These are phyloP conservation scores for Kwoniella shandongensis DNA, from an alignment of 768 basidiomycete species.

Conservation along the genomic window DNA sequence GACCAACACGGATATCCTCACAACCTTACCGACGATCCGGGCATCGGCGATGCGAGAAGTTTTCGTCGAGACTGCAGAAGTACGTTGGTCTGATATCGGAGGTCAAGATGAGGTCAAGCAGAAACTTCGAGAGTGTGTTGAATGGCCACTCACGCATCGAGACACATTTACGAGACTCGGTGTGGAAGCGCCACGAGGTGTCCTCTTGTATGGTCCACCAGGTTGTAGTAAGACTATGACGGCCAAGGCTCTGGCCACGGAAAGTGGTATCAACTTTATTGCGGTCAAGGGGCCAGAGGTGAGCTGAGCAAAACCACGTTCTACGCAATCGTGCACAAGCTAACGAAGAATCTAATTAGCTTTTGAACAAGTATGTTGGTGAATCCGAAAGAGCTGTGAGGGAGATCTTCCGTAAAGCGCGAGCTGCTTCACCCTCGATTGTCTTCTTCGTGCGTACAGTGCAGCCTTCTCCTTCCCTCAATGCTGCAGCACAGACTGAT, in stretches of 20 bases:
- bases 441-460: conserved; percentile 79
- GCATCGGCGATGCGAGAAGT: conserved; percentile 94
- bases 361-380: conserved; percentile 94
- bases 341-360: conserved; percentile 56
- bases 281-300: conserved; percentile 98
- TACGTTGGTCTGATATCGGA: conserved; percentile 84
- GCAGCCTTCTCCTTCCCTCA: neutral
- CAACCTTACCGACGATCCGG: conserved; percentile 73
- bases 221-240: conserved; percentile 97
- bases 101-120: conserved; percentile 79
- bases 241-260: conserved; percentile 86
- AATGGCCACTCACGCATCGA: conserved; percentile 89
- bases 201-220: conserved; percentile 90
- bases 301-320: conserved; percentile 32
- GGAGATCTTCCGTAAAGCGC: conserved; percentile 92
- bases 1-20: conserved; percentile 64
- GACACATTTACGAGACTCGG: conserved; percentile 84
- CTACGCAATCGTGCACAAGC: too few species aligned
- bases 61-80: conserved; percentile 78
- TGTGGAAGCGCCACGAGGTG: conserved; percentile 81
- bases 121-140: conserved; percentile 83
- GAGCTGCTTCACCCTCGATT: conserved; percentile 90
- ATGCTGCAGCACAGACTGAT: neutral
- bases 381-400: conserved; percentile 94
- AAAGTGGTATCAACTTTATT: conserved; percentile 92